Evolutionary conservation across 805 yeast species (phyloP).

Genomic region (Wickerhamiella sorbophila): DNA sequence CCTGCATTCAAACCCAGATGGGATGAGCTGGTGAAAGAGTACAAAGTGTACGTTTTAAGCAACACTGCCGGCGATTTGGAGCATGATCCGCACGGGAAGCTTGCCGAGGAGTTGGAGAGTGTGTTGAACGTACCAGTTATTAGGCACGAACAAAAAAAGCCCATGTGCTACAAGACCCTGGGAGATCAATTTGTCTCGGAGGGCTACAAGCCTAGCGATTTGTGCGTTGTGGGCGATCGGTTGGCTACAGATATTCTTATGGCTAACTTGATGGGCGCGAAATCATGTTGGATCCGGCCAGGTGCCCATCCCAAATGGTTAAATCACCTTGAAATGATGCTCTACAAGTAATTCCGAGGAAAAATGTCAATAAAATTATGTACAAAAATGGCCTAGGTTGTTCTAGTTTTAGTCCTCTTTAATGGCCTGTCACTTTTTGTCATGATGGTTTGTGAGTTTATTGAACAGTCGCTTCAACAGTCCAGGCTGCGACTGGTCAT

Average conservation of each 20-base stretch:
- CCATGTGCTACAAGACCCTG: conserved; percentile 42
- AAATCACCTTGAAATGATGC: conserved; percentile 16
- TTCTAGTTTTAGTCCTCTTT: not conserved
- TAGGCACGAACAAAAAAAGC: conserved; percentile 24
- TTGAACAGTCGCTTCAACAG: conserved; percentile 24
- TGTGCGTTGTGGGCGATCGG: conserved; percentile 83
- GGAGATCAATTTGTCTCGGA: conserved; percentile 39
- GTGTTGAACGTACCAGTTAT: conserved; percentile 31
- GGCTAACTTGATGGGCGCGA: conserved; percentile 88
- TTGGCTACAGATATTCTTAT: conserved; percentile 80
- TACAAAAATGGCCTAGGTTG: not conserved
- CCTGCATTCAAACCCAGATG: conserved; percentile 49
- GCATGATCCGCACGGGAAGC: conserved; percentile 46
- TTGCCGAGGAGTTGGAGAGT: conserved; percentile 49
- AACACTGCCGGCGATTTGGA: conserved; percentile 78
- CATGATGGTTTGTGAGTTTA: conserved; percentile 13
- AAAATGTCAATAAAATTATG: not conserved
- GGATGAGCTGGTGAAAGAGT: conserved; percentile 30
- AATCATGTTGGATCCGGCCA: conserved; percentile 67
- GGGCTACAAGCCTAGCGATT: conserved; percentile 38
- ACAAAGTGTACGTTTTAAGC: conserved; percentile 61
- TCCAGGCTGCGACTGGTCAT: conserved; percentile 16
- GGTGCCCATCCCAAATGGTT: conserved; percentile 41
- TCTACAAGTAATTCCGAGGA: conserved; percentile 2
- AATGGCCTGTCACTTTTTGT: not conserved